Base-by-base conservation (phyloP, 2,329 filamentous ascomycete species). In the Teratosphaeria nubilosa region DNA sequence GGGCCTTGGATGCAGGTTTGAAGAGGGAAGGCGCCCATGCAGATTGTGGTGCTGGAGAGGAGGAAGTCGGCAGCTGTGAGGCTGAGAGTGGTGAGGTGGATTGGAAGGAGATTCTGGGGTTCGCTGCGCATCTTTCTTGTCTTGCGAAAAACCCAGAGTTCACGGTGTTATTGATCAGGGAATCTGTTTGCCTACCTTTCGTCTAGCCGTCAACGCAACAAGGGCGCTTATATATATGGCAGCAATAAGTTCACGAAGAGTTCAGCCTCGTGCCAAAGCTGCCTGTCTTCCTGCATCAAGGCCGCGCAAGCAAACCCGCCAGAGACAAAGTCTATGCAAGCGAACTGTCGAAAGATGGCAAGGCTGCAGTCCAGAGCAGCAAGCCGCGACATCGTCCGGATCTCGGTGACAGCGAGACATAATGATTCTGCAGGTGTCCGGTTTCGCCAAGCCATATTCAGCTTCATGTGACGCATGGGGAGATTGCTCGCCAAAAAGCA, bases 31-130 rank as follows among this genome's bases (percentile, higher is more conserved):
- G 62, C 56, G 45, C 62, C 64, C 58, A 64, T 66, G 55, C 64
- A 66, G 56, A 62, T 56, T 16, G 62, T 58, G 34, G 60, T 63
- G 59, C 65, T 66, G 51, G 63, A 62, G 41, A 65, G 48, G 53
- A 62, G 56, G 58, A 66, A 64, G 57, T 66, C 64, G 41, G 63
- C 64, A 7, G 56, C 55, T 27, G 34, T 54, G 56, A 48, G 16
- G 22, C 31, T 20, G 56, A 53, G 22, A 20, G 22, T 11, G 14
- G 20, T 54, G 30, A 32, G 13, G 52, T 32, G 52, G 30, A 25
- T 20, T 16, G 34, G 13, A 16, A 41, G 13, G 16, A 41, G 1
- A 41, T 14, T 41, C 3, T 14, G 13, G 34, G 16, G 10, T 2
- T 41, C 4, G 13, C 9, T 14, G 34, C 34, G 34, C 34, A 41